Evolutionary conservation across 1,139 yeast species (phyloP), one percentile per base, ranked within the genome.

Genomic region (Candida anutae): DNA sequence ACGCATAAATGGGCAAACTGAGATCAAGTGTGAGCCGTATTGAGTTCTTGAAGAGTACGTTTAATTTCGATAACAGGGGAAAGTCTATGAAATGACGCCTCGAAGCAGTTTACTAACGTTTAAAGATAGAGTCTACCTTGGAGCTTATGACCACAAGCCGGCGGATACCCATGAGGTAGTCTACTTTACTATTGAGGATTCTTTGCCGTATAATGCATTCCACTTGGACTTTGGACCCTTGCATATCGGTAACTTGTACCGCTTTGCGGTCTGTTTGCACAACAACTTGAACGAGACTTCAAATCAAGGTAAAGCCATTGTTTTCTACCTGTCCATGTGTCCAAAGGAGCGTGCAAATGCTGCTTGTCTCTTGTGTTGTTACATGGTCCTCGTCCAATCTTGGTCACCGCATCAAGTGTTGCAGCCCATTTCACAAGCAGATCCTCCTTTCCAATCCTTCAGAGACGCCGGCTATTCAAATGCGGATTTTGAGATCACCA

Each of bases 371-470:
- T 63, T 90, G 31, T 84, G 95, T 40, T 85, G 97, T 46, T 90
- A 90, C 54, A 87, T 90, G 97, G 78, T 90, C 1, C 61, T 90
- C 35, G 88, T 90, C 12, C 98, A 90, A 52, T 80, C 88, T 13
- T 90, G 98, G 98, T 87, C 96, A 1, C 98, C 98, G 0, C 98
- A 90, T 53, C 90, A 90, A 53, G 98, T 90, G 0, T 62, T 90
- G 38, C 96, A 94, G 38, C 98, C 98, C 1, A 73, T 90, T 31
- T 77, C 94, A 3, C 97, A 90, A 51, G 76, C 81, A 4, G 90
- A 82, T 28, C 96, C 95, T 1, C 96, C 98, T 3, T 79, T 88
- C 43, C 88, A 82, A 78, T 80, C 90, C 1, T 90, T 88, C 53
- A 69, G 98, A 50, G 98, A 90, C 53, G 98, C 98, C 1, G 98